phyloP scores from a whole-genome alignment of 164 flowering plant genomes.

The Berberis thunbergii region DNA sequence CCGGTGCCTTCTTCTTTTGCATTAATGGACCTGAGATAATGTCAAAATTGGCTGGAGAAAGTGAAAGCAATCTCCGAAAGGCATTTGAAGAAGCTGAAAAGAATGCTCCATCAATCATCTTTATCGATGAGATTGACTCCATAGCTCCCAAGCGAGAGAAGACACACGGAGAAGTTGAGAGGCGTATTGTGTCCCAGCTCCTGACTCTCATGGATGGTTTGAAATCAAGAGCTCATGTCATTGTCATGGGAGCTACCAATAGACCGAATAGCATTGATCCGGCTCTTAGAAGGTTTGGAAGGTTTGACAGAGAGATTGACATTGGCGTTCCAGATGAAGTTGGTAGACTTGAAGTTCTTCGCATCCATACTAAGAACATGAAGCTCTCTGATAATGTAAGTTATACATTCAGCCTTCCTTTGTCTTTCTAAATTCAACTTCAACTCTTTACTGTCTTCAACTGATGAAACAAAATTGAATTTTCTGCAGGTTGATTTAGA shows the following conservation, averaged over 20 bases:
- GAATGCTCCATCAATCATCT: conserved; percentile 76
- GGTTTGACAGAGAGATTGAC: conserved; percentile 80
- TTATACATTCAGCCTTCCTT: no score
- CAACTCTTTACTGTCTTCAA: neutral
- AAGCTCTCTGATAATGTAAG: conserved; percentile 76
- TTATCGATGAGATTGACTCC: conserved; percentile 80
- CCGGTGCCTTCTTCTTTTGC: conserved; percentile 87
- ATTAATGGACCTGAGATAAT: conserved; percentile 88
- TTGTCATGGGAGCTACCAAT: conserved; percentile 84
- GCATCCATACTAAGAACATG: conserved; percentile 90
- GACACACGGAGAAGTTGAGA: conserved; percentile 80
- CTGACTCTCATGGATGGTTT: conserved; percentile 86
- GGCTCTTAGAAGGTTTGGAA: conserved; percentile 78
- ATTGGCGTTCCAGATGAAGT: conserved; percentile 91
- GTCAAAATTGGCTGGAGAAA: conserved; percentile 89
- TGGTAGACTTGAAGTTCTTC: conserved; percentile 85
- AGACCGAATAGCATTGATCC: conserved; percentile 89
- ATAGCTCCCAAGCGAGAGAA: conserved; percentile 89
- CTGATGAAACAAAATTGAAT: neutral
- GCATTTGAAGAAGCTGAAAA: conserved; percentile 93
- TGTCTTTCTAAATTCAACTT: neutral
- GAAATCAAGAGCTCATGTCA: conserved; percentile 75
- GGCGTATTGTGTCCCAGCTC: conserved; percentile 83
- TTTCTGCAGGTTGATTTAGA: conserved; percentile 62
- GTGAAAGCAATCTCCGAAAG: conserved; percentile 85